phyloP scores from a whole-genome alignment of 805 yeast species.

The Schwanniomyces polymorphus region DNA sequence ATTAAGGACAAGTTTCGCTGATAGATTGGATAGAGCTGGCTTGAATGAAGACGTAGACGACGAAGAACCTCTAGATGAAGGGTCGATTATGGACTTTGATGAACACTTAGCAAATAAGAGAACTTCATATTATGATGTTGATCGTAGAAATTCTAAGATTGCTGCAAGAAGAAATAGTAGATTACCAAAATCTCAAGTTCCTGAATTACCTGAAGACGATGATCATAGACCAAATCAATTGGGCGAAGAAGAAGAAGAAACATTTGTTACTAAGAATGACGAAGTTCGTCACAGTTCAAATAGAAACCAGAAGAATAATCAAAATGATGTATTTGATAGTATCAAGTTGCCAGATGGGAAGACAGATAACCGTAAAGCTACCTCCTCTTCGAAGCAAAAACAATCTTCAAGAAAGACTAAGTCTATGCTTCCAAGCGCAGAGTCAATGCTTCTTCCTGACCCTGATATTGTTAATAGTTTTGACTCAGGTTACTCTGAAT shows the following conservation, averaged over 20 bases:
- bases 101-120: constrained; percentile 40
- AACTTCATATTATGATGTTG: constrained; percentile 36
- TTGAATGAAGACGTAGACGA: constrained; percentile 22
- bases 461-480: constrained; percentile 5
- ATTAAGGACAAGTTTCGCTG: constrained; percentile 44
- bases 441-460: constrained; percentile 35
- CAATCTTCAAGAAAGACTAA: constrained; percentile 11
- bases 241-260: constrained; percentile 27
- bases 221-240: constrained; percentile 5
- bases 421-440: constrained; percentile 34
- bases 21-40: constrained; percentile 36
- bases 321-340: constrained; percentile 42
- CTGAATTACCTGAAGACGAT: constrained; percentile 23
- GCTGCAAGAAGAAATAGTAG: constrained; percentile 11
- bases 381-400: constrained; percentile 1
- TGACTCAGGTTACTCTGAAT: not conserved
- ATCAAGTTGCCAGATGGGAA: constrained; percentile 48
- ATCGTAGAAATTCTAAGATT: constrained; percentile 25
- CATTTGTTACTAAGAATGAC: constrained; percentile 40
- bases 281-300: constrained; percentile 9
- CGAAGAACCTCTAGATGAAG: constrained; percentile 33
- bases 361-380: constrained; percentile 5
- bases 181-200: constrained; percentile 28
- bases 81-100: constrained; percentile 40
- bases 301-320: constrained; percentile 19